phyloP scores from a whole-genome alignment of 2,329 filamentous ascomycete species.

The Neonectria ditissima region DNA sequence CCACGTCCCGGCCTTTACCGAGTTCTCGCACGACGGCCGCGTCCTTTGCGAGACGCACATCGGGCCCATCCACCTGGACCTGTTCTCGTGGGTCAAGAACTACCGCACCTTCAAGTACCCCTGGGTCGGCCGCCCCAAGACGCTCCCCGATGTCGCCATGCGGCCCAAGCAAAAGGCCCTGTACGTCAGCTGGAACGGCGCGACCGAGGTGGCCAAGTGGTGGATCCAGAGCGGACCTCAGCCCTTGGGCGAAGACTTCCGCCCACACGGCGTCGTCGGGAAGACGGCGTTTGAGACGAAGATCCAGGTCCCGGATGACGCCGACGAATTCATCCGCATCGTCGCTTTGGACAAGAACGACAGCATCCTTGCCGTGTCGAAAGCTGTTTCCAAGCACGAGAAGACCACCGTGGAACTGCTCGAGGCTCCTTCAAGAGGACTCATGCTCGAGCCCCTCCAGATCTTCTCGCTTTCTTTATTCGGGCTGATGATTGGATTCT shows the following conservation, averaged over 20 bases:
- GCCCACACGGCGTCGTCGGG: conserved; percentile 27
- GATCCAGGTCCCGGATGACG: conserved; percentile 30
- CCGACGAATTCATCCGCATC: conserved; percentile 36
- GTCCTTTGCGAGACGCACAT: conserved; percentile 66
- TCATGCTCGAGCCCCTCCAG: conserved; percentile 26
- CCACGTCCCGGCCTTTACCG: conserved; percentile 59
- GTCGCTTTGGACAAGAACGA: conserved; percentile 33
- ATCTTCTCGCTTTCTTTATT: conserved; percentile 22
- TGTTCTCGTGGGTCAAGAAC: conserved; percentile 56
- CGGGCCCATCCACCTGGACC: conserved; percentile 50
- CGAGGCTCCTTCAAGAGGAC: conserved; percentile 28
- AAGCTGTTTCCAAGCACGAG: conserved; percentile 25
- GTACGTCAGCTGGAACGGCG: conserved; percentile 68
- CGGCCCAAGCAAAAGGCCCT: conserved; percentile 34
- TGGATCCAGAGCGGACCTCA: conserved; percentile 41
- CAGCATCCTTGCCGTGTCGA: conserved; percentile 46
- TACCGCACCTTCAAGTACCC: conserved; percentile 67
- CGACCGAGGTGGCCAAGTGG: conserved; percentile 61
- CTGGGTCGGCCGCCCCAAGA: conserved; percentile 62
- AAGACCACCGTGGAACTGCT: conserved; percentile 21
- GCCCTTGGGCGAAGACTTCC: conserved; percentile 11
- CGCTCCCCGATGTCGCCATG: conserved; percentile 42
- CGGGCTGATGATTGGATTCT: conserved; percentile 14
- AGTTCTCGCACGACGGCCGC: conserved; percentile 60
- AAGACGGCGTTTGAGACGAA: conserved; percentile 40